phyloP scores from a whole-genome alignment of 306 rosid genomes.

The Cucumis hystrix region DNA sequence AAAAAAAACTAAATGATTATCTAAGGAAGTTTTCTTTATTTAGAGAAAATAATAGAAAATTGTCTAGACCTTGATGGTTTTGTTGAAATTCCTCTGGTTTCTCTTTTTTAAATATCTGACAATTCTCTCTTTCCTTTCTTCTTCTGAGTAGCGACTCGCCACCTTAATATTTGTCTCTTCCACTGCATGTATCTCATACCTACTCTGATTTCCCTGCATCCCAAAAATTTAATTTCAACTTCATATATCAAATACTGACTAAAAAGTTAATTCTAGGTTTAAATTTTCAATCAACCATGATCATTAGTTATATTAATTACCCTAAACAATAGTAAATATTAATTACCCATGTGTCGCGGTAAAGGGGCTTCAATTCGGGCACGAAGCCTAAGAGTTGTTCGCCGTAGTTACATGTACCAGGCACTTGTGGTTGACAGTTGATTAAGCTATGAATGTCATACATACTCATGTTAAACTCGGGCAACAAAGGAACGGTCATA shows the following conservation, averaged over 20 bases:
- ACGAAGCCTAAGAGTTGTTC: not conserved
- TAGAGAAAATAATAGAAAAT: not conserved
- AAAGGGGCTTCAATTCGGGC: not conserved
- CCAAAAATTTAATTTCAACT: not conserved
- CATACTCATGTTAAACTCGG: not conserved
- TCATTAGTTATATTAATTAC: no score
- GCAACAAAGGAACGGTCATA: not conserved
- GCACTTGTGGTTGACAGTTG: not conserved
- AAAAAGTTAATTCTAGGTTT: no score
- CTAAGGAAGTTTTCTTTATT: no score
- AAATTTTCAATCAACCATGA: no score
- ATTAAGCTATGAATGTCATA: not conserved
- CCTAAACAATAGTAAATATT: no score
- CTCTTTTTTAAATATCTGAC: not conserved
- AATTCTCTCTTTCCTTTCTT: constrained; percentile 4
- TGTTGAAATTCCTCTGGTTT: constrained; percentile 5
- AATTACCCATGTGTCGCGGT: not conserved
- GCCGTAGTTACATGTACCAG: not conserved
- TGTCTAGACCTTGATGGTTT: constrained; percentile 16
- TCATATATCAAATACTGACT: not conserved
- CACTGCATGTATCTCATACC: constrained; percentile 12
- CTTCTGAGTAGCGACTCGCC: constrained; percentile 6
- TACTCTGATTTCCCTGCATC: not conserved
- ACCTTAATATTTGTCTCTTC: constrained; percentile 67
- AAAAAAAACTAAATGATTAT: no score